phyloP scores from a whole-genome alignment of 164 flowering plant species.

The Aristolochia fimbriata region DNA sequence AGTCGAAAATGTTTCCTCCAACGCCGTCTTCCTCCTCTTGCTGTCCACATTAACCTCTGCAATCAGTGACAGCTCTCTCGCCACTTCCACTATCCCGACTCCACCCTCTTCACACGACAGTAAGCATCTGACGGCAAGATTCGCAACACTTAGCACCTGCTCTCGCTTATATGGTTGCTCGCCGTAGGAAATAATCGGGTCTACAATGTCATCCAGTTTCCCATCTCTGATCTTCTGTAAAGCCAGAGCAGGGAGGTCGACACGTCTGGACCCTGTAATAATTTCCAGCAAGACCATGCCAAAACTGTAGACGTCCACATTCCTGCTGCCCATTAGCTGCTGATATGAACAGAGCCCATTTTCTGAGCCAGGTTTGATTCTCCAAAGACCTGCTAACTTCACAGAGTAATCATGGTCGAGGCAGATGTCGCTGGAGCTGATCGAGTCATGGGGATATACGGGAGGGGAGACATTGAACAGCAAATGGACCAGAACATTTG shows the following conservation, averaged over 20 bases:
- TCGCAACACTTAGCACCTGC: conserved; percentile 50
- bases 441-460: conserved; percentile 40
- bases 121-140: conserved; percentile 59
- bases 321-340: conserved; percentile 11
- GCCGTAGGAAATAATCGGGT: conserved; percentile 50
- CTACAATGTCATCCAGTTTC: conserved; percentile 64
- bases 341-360: conserved; percentile 5
- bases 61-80: conserved; percentile 42
- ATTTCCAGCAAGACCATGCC: conserved; percentile 58
- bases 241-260: conserved; percentile 23
- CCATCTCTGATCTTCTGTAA: conserved; percentile 47
- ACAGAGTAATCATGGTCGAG: conserved; percentile 41
- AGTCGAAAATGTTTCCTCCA: conserved; percentile 77
- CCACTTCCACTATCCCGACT: conserved; percentile 49
- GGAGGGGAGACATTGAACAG: conserved; percentile 52
- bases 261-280: conserved; percentile 36
- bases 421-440: conserved; percentile 40
- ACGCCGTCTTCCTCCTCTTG: conserved; percentile 19
- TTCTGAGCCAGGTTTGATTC: conserved; percentile 10
- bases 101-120: conserved; percentile 51
- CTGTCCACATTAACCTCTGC: conserved; percentile 31
- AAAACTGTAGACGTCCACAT: conserved; percentile 48
- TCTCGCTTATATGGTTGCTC: conserved; percentile 47
- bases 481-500: conserved; percentile 46
- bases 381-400: conserved; percentile 41